Conservation (phyloP, 208 protist genomes). For the Acanthamoeba royreba region DNA sequence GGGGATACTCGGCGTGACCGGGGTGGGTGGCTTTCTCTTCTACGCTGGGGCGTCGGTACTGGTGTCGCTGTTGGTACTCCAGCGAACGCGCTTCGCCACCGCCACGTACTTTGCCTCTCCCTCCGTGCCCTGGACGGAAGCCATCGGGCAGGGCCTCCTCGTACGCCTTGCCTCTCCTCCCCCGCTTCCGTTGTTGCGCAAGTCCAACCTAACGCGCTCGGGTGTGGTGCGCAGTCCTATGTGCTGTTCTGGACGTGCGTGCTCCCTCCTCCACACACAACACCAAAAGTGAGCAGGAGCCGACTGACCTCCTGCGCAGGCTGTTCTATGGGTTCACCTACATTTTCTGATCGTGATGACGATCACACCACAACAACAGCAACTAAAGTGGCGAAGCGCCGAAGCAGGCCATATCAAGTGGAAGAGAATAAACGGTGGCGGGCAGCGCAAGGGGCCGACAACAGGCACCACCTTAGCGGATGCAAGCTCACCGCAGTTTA, state of each 20-base stretch:
- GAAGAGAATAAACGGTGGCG: too few species aligned
- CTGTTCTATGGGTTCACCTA: constrained; percentile 4
- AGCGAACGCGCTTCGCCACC: neutral
- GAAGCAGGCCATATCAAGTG: too few species aligned
- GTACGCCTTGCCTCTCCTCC: neutral
- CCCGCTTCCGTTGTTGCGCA: neutral
- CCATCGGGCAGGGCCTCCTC: neutral
- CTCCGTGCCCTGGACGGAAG: neutral
- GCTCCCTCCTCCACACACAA: neutral
- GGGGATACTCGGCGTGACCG: neutral
- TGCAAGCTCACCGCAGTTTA: too few species aligned
- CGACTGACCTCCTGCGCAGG: neutral
- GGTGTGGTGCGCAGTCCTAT: neutral
- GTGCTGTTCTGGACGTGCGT: constrained; percentile 16
- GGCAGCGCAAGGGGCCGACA: too few species aligned
- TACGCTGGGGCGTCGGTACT: neutral
- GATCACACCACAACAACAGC: too few species aligned
- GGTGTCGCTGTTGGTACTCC: neutral
- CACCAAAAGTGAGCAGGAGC: neutral
- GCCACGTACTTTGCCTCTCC: neutral
- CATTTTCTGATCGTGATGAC: neutral
- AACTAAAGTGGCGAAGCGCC: too few species aligned
- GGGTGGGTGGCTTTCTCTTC: neutral
- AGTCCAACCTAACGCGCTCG: neutral
- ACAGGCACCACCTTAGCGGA: too few species aligned